A percentile compares a stretch with the other conserved stretches of the same genome.
These are phyloP conservation scores for Mycotypha africana DNA, from an alignment of 371 early-diverging fungal genomes.

Conservation along the genomic window DNA sequence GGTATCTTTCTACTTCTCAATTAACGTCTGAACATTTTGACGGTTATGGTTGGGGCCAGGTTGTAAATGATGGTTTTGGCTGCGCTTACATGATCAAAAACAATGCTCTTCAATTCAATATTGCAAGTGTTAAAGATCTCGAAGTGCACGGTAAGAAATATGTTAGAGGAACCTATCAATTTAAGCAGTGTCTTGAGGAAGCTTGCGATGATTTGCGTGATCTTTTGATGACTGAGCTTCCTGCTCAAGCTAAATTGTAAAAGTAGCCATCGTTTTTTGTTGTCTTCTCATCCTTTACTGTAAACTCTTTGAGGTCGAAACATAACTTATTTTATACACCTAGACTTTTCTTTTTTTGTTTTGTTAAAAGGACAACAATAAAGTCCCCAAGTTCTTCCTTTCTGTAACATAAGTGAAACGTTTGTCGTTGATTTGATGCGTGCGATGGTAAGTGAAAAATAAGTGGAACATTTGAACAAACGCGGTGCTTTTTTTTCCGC, in stretches of 20 bases:
- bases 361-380: neutral
- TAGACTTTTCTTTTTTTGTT: too few relatives aligned
- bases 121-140: slow-evolving; percentile 60
- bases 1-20: slow-evolving; percentile 94
- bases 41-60: slow-evolving; percentile 95
- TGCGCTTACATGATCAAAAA: slow-evolving; percentile 92
- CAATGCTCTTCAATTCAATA: slow-evolving; percentile 79
- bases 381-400: neutral
- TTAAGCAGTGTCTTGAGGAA: slow-evolving; percentile 53
- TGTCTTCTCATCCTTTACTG: too few relatives aligned
- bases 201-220: slow-evolving; percentile 72
- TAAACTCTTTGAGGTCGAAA: too few relatives aligned
- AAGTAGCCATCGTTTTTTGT: too few relatives aligned
- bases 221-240: slow-evolving; percentile 50
- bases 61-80: slow-evolving; percentile 94
- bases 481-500: too few relatives aligned
- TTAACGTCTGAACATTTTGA: slow-evolving; percentile 85
- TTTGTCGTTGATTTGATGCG: too few relatives aligned
- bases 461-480: too few relatives aligned
- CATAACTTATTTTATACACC: too few relatives aligned
- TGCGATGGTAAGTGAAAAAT: too few relatives aligned
- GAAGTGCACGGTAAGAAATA: slow-evolving; percentile 41
- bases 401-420: too few relatives aligned
- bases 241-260: slow-evolving; percentile 47
- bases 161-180: slow-evolving; percentile 40